Evolutionary conservation across 2,329 filamentous ascomycete species (phyloP).

Genomic region (Botrytis galanthina): DNA sequence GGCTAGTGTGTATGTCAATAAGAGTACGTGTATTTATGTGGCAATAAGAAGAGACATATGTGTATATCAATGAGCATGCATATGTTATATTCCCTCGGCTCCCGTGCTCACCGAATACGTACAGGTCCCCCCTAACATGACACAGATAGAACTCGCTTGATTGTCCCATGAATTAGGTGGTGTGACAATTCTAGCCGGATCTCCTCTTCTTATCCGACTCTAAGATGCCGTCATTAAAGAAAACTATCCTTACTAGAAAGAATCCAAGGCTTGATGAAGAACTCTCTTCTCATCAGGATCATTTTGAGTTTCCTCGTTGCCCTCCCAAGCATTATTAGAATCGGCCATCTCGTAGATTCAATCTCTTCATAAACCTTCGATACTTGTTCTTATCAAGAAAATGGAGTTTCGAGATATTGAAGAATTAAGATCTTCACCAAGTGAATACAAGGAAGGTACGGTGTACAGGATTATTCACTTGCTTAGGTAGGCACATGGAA

Average conservation of each 20-base stretch:
- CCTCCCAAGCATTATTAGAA: constrained; percentile 38
- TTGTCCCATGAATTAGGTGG: neutral
- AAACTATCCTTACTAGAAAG: constrained; percentile 68
- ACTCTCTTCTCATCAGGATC: constrained; percentile 81
- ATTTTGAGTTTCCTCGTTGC: constrained; percentile 47
- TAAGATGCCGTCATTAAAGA: neutral
- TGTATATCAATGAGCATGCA: neutral
- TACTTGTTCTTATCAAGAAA: neutral
- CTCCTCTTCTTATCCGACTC: neutral
- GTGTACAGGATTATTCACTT: neutral
- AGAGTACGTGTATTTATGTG: neutral
- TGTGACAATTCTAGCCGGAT: neutral
- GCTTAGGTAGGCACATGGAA: neutral
- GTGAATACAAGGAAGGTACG: neutral
- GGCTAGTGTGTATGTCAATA: constrained; percentile 49
- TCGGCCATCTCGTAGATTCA: constrained; percentile 2
- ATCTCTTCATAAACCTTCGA: neutral
- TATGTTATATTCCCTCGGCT: neutral
- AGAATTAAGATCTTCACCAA: neutral
- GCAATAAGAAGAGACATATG: neutral
- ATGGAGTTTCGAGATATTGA: neutral
- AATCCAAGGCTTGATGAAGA: constrained; percentile 80
- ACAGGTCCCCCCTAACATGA: neutral
- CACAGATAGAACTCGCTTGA: constrained; percentile 14
- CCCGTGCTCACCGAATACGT: neutral